These are phyloP conservation scores for Amniculicola lignicola DNA, from an alignment of 495 filamentous ascomycete genomes.

Conservation along the genomic window DNA sequence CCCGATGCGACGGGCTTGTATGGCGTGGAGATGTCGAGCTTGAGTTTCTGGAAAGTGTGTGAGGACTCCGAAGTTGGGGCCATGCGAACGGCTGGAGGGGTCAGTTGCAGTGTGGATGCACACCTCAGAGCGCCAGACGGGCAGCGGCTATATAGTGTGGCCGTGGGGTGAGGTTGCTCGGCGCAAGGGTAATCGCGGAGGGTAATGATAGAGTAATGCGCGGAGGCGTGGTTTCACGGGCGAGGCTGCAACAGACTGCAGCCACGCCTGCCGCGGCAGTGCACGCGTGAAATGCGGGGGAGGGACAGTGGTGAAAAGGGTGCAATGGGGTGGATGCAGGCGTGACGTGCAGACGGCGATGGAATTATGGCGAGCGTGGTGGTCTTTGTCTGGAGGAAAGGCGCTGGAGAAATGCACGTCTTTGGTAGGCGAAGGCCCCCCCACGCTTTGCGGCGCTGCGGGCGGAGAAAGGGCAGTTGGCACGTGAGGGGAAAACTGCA, in stretches of 20 bases:
- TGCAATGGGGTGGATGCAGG: background rate
- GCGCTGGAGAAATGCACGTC: too few relatives aligned
- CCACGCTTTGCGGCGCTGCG: too few relatives aligned
- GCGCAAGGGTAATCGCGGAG: slow-evolving; percentile 29
- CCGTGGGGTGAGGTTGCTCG: slow-evolving; percentile 28
- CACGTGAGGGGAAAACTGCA: background rate
- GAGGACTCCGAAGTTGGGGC: slow-evolving; percentile 30
- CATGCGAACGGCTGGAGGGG: slow-evolving; percentile 31
- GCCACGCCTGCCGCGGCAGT: slow-evolving; percentile 3
- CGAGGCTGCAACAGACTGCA: slow-evolving; percentile 3
- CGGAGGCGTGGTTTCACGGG: background rate
- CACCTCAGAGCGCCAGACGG: slow-evolving; percentile 20
- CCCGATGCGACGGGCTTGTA: slow-evolving; percentile 25
- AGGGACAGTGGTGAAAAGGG: background rate
- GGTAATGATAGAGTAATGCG: slow-evolving; percentile 16
- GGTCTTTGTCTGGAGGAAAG: slow-evolving; percentile 5
- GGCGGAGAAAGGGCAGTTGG: background rate
- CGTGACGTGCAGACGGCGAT: background rate
- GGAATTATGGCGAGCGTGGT: background rate
- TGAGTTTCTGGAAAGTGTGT: slow-evolving; percentile 37
- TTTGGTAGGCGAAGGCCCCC: too few relatives aligned
- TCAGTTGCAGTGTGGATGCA: slow-evolving; percentile 23
- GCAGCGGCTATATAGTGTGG: slow-evolving; percentile 10
- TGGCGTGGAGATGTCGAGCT: slow-evolving; percentile 31
- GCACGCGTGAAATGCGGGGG: too few relatives aligned